Evolutionary conservation across 345 rosid genomes (phyloP).

Genomic region (Cardiospermum halicacabum): DNA sequence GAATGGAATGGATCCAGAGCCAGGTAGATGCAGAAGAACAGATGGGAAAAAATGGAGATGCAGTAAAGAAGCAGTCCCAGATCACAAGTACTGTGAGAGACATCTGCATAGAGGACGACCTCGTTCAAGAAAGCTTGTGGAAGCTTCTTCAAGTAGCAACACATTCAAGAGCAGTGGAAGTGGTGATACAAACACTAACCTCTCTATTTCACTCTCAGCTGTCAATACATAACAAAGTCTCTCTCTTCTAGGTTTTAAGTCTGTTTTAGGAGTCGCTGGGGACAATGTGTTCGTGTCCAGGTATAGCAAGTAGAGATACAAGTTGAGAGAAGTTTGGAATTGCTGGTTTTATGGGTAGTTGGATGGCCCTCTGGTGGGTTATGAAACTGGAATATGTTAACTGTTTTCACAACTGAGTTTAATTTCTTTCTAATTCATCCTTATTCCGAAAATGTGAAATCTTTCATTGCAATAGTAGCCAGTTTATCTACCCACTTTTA

Average conservation of each 20-base stretch:
- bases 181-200: conserved; percentile 28
- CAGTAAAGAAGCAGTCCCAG: conserved; percentile 36
- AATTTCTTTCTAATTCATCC: too few relatives aligned
- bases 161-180: background rate
- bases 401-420: too few relatives aligned
- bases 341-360: too few relatives aligned
- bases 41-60: conserved; percentile 67
- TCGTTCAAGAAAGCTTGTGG: conserved; percentile 56
- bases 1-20: conserved; percentile 37
- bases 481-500: too few relatives aligned
- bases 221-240: background rate
- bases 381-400: too few relatives aligned
- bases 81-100: conserved; percentile 48
- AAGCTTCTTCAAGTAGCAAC: conserved; percentile 25
- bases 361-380: too few relatives aligned
- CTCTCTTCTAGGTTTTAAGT: conserved; percentile 11
- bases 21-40: conserved; percentile 54
- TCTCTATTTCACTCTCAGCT: conserved; percentile 32
- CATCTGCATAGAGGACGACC: conserved; percentile 50
- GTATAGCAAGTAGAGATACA: too few relatives aligned
- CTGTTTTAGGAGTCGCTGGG: too few relatives aligned
- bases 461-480: too few relatives aligned
- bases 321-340: too few relatives aligned
- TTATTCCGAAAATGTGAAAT: too few relatives aligned
- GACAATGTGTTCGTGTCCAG: too few relatives aligned